Evolutionary conservation across 352 stramenopile genomes (phyloP).

Genomic region (Phytopythium helicoides): DNA sequence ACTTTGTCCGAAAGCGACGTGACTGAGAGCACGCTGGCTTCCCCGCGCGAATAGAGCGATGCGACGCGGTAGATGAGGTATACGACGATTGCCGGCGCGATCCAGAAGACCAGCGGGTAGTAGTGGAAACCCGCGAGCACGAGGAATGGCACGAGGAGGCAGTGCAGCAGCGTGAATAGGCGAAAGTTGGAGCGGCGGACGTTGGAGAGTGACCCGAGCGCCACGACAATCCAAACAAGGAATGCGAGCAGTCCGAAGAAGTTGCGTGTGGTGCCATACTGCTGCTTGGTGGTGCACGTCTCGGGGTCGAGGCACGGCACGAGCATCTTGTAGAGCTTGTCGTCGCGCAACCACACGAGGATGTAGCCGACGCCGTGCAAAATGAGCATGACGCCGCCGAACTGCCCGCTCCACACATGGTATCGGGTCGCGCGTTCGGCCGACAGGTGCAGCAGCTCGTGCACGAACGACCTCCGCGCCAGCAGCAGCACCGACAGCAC

Average conservation of each 20-base stretch:
- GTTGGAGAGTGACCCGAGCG: constrained; percentile 41
- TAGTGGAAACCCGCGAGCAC: constrained; percentile 60
- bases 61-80: constrained; percentile 64
- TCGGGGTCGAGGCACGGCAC: constrained; percentile 45
- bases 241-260: constrained; percentile 61
- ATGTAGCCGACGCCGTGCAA: constrained; percentile 58
- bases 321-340: constrained; percentile 48
- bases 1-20: constrained; percentile 39
- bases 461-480: constrained; percentile 58
- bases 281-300: constrained; percentile 32
- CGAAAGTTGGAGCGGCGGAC: constrained; percentile 54
- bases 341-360: constrained; percentile 47
- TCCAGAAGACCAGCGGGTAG: constrained; percentile 60
- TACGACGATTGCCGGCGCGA: constrained; percentile 45
- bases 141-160: constrained; percentile 46
- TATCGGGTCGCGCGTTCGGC: constrained; percentile 55
- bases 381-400: constrained; percentile 35
- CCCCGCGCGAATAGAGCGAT: constrained; percentile 38
- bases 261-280: constrained; percentile 59
- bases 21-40: constrained; percentile 38
- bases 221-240: constrained; percentile 33
- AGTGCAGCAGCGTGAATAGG: constrained; percentile 53
- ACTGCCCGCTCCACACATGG: constrained; percentile 61
- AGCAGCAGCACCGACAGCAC: constrained; percentile 64
- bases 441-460: constrained; percentile 53